Evolutionary conservation across 176 grass and related monocot genomes (phyloP).

Genomic region (Zea luxurians): DNA sequence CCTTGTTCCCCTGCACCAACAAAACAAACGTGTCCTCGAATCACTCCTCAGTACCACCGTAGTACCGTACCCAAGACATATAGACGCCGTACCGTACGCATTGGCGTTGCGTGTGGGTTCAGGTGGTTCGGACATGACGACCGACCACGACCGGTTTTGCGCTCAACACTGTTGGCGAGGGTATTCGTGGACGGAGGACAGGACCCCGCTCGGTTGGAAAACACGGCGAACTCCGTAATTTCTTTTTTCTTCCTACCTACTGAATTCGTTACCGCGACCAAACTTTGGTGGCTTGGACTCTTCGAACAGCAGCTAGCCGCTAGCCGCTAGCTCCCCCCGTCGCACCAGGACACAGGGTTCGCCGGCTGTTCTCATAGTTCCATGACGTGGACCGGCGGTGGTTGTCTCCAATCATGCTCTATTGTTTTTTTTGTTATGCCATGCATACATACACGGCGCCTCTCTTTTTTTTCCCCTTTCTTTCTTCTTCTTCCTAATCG

Average conservation of each 20-base stretch:
- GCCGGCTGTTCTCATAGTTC: conserved; percentile 30
- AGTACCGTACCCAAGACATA: background rate
- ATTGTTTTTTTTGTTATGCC: conserved; percentile 35
- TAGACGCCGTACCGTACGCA: conserved; percentile 4
- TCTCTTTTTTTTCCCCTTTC: no score
- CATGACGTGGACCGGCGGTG: conserved; percentile 39
- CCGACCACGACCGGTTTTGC: background rate
- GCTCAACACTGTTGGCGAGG: conserved; percentile 7
- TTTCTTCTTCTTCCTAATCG: no score
- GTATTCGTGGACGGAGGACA: background rate
- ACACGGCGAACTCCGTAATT: background rate
- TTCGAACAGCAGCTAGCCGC: background rate
- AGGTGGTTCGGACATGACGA: background rate
- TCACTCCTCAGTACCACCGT: no score
- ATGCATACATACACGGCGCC: background rate
- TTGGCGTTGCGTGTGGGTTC: conserved; percentile 18
- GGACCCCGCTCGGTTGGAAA: no score
- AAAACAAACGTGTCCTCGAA: no score
- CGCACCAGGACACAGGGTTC: background rate
- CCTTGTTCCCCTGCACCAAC: background rate
- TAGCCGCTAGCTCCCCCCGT: background rate
- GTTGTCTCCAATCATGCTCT: conserved; percentile 49
- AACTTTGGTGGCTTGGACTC: background rate
- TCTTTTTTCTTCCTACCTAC: background rate
- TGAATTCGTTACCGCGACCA: background rate